phyloP scores from a whole-genome alignment of 345 rosid species.

The Hirschfeldia incana region DNA sequence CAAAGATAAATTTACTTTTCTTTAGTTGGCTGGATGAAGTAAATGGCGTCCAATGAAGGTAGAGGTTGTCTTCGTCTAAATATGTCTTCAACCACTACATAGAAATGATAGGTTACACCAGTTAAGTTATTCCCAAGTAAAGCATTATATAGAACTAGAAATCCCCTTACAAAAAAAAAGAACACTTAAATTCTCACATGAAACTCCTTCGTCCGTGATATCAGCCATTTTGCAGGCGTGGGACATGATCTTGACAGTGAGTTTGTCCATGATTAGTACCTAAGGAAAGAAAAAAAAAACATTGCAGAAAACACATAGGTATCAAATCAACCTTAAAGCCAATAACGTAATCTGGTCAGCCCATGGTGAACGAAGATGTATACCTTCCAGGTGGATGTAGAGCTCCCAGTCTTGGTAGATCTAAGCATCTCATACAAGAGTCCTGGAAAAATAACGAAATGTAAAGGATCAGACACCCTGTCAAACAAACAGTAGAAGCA shows the following conservation, averaged over 20 bases:
- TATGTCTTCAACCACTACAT: conserved; percentile 95
- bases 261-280: conserved; percentile 99
- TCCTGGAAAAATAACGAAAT: conserved; percentile 48
- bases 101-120: conserved; percentile 8
- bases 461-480: background rate
- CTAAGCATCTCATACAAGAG: conserved; percentile 93
- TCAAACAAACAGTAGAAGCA: background rate
- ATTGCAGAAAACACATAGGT: background rate
- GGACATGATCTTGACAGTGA: conserved; percentile 94
- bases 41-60: conserved; percentile 96
- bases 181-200: conserved; percentile 58
- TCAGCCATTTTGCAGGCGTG: conserved; percentile 96
- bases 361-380: background rate
- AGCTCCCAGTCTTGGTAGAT: conserved; percentile 77
- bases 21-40: conserved; percentile 93
- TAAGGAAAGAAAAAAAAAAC: conserved; percentile 22
- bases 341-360: background rate
- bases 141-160: conserved; percentile 1
- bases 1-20: conserved; percentile 68
- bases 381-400: conserved; percentile 97
- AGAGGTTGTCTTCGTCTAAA: conserved; percentile 88
- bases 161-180: background rate
- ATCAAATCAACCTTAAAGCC: background rate
- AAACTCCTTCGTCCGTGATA: conserved; percentile 95
- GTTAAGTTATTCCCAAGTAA: background rate